Percentiles rank a stretch among this genome's conserved stretches.
phyloP scores from a whole-genome alignment of 2,329 filamentous ascomycete species.

The Monosporascus sp. region DNA sequence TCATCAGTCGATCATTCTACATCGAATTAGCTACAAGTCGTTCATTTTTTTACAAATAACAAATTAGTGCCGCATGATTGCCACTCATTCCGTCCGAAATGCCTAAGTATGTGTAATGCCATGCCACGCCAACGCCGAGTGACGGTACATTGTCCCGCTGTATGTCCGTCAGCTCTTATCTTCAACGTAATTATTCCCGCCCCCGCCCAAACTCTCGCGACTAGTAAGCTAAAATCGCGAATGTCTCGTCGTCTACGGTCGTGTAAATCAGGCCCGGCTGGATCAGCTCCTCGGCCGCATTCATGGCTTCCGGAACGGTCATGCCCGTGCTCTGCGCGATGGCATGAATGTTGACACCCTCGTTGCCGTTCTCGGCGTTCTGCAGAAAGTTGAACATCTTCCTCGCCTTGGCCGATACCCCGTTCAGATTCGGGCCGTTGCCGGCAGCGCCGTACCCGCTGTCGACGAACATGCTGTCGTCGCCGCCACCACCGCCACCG shows the following conservation, averaged over 20 bases:
- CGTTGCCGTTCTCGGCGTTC: conserved; percentile 64
- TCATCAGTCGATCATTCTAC: conserved; percentile 16
- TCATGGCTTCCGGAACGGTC: conserved; percentile 63
- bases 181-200: background rate
- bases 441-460: conserved; percentile 37
- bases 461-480: conserved; percentile 53
- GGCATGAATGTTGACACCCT: conserved; percentile 76
- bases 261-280: conserved; percentile 74
- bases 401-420: conserved; percentile 53
- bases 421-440: conserved; percentile 33
- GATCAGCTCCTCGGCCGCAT: conserved; percentile 76
- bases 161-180: background rate
- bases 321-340: conserved; percentile 64
- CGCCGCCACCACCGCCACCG: conserved; percentile 30
- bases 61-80: background rate
- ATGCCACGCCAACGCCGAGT: background rate
- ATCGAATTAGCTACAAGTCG: conserved; percentile 11
- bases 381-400: conserved; percentile 68
- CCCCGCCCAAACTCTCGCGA: background rate
- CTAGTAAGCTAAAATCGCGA: conserved; percentile 68
- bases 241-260: conserved; percentile 89
- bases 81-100: background rate
- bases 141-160: background rate
- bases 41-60: conserved; percentile 7
- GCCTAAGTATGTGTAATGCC: background rate